These are phyloP conservation scores for Moesziomyces sp. DNA, from an alignment of 1,284 basidiomycete species.

Conservation along the genomic window DNA sequence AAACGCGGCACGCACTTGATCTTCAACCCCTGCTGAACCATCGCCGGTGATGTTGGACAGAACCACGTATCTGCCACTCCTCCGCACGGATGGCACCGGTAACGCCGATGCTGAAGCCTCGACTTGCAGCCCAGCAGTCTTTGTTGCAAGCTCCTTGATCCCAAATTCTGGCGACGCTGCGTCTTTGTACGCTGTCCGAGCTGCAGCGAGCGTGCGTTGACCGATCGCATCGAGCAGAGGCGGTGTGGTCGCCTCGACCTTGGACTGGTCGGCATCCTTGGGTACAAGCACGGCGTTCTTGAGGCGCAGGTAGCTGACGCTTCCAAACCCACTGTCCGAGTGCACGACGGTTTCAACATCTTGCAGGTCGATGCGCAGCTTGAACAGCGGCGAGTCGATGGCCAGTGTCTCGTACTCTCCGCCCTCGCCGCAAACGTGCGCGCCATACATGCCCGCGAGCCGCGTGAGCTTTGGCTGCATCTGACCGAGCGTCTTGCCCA, in stretches of 20 bases:
- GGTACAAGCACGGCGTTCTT: constrained; percentile 43
- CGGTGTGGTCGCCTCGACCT: constrained; percentile 3
- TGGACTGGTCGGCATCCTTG: constrained; percentile 25
- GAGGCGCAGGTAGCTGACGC: constrained; percentile 61
- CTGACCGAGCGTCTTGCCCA: constrained; percentile 80
- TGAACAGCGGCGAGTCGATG: constrained; percentile 89
- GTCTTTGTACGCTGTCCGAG: background rate
- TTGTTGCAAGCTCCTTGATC: background rate
- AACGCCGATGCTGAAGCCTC: background rate
- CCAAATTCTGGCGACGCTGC: background rate
- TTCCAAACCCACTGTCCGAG: constrained; percentile 57
- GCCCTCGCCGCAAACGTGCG: constrained; percentile 96
- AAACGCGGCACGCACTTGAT: constrained; percentile 29
- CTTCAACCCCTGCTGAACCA: constrained; percentile 4
- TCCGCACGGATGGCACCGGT: constrained; percentile 13
- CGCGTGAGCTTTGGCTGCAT: constrained; percentile 80
- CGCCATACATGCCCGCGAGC: constrained; percentile 83
- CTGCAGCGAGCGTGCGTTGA: constrained; percentile 30
- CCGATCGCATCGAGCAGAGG: constrained; percentile 43
- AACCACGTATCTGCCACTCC: constrained; percentile 27
- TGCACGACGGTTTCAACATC: constrained; percentile 59
- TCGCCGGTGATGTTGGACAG: constrained; percentile 28
- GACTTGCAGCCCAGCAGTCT: background rate
- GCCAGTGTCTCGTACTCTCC: constrained; percentile 98
- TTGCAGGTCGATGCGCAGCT: constrained; percentile 75